Evolutionary conservation across 495 filamentous ascomycete species (phyloP), one percentile per base, ranked within the genome.

Genomic region (Cairneyella variabilis): DNA sequence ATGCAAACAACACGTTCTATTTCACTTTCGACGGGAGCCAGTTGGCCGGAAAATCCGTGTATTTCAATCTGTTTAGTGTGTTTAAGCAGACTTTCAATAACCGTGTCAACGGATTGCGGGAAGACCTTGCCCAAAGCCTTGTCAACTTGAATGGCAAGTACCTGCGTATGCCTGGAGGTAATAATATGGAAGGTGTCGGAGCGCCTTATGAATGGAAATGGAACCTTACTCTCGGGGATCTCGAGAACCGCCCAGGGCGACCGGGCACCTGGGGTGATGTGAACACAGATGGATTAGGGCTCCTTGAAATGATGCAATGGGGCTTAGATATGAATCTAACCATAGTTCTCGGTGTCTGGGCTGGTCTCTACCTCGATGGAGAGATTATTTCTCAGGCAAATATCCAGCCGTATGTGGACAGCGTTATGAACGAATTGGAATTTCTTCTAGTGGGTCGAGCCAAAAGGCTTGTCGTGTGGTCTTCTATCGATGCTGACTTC

Each of bases 61-160:
- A 74, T 18, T 75, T 81, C 58, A 70, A 70, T 18, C 57, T 79
- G 30, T 70, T 79, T 28, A 68, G 72, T 22, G 38, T 83, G 11
- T 83, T 79, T 62, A 74, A 74, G 6, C 74, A 72, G 11, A 83
- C 77, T 5, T 81, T 70, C 52, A 71, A 74, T 21, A 62, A 58
- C 17, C 21, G 76, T 27, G 48, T 61, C 14, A 82, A 83, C 58
- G 78, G 79, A 0, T 40, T 82, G 25, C 66, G 76, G 21, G 63
- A 69, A 0, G 76, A 80, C 58, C 58, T 82, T 22, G 75, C 72
- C 3, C 63, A 67, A 3, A 58, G 66, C 4, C 60, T 79, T 2
- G 67, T 66, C 11, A 67, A 66, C 3, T 48, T 74, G 8, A 65
- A 69, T 5, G 69, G 68, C 0, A 66, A 67, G 9, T 78, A 78